Evolutionary conservation across 169 alveolate species (phyloP).

Genomic region (Eimeria sp.): DNA sequence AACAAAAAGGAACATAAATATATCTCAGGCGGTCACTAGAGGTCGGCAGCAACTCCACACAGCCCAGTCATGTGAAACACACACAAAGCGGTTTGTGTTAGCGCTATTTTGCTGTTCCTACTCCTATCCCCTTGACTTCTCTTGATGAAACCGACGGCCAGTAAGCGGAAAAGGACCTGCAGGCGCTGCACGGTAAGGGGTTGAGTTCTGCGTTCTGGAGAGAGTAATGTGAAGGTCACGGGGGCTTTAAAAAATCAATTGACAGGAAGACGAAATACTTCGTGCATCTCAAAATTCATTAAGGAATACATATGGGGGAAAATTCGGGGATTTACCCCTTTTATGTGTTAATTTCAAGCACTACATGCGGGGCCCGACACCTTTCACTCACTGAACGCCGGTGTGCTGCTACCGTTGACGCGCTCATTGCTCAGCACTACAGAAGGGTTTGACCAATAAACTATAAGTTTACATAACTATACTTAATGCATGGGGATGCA

Average conservation of each 20-base stretch:
- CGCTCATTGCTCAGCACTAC: neutral
- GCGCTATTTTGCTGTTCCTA: neutral
- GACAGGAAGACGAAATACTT: neutral
- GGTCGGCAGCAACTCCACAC: neutral
- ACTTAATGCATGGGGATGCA: neutral
- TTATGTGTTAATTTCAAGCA: neutral
- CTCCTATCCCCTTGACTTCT: neutral
- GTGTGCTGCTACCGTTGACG: neutral
- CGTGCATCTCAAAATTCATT: neutral
- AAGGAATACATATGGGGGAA: neutral
- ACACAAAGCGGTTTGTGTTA: neutral
- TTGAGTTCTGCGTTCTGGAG: neutral
- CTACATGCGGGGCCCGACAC: neutral
- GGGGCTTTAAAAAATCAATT: neutral
- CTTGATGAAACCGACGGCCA: neutral
- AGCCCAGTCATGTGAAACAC: neutral
- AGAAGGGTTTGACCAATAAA: neutral
- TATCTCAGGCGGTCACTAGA: neutral
- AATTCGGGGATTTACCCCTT: neutral
- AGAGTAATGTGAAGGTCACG: neutral
- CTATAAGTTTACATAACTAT: neutral
- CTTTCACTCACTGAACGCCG: neutral
- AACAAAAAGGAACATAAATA: neutral
- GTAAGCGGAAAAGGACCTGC: neutral
- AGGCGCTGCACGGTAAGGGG: neutral